Evolutionary conservation across 306 rosid species (phyloP).

Genomic region (Pachyrhizus erosus): DNA sequence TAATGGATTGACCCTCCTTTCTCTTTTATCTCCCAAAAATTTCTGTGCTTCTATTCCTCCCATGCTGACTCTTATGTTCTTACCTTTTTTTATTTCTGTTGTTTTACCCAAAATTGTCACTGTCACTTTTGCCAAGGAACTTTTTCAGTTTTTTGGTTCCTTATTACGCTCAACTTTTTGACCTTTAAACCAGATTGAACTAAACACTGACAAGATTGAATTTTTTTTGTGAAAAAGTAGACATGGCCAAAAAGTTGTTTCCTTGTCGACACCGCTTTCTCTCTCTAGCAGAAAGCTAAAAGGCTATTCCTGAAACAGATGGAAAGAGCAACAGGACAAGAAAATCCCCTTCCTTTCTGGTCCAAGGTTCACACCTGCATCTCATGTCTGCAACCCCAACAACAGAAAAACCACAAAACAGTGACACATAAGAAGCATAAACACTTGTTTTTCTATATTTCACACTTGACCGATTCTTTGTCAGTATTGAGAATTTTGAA

Average conservation of each 20-base stretch:
- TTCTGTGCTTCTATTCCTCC: slow-evolving; percentile 37
- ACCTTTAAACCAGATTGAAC: slow-evolving; percentile 59
- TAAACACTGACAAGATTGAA: slow-evolving; percentile 53
- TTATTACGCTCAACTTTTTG: slow-evolving; percentile 43
- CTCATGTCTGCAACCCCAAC: slow-evolving; percentile 46
- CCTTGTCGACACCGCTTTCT: slow-evolving; percentile 72
- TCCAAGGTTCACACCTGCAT: slow-evolving; percentile 59
- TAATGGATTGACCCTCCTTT: background rate
- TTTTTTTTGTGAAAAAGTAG: slow-evolving; percentile 43
- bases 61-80: slow-evolving; percentile 39
- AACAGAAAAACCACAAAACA: slow-evolving; percentile 38
- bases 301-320: slow-evolving; percentile 51
- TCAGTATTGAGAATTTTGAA: slow-evolving; percentile 60
- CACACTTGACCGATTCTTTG: slow-evolving; percentile 62
- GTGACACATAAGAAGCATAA: slow-evolving; percentile 32
- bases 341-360: slow-evolving; percentile 55
- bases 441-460: slow-evolving; percentile 51
- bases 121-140: slow-evolving; percentile 45
- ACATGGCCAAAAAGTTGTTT: slow-evolving; percentile 55
- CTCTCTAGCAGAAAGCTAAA: slow-evolving; percentile 34
- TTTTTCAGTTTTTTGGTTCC: slow-evolving; percentile 35
- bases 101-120: slow-evolving; percentile 42
- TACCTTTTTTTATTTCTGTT: background rate
- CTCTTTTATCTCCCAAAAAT: slow-evolving; percentile 9
- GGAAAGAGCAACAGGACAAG: slow-evolving; percentile 62